Base-by-base conservation (phyloP, 2,329 filamentous ascomycete species). In the Colletotrichum camelliae region DNA sequence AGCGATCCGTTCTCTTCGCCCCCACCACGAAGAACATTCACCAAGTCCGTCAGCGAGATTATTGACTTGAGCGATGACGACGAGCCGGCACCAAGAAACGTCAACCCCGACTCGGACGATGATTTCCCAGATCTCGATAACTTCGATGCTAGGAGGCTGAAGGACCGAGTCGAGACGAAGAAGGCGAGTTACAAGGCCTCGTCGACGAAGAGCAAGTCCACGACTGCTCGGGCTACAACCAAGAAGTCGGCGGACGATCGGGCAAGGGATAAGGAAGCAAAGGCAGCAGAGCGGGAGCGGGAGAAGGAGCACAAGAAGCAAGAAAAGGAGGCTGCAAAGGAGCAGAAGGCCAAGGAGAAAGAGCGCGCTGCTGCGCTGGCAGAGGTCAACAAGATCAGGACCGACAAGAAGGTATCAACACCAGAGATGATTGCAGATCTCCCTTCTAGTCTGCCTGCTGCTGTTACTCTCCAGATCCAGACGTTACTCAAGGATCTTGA, bases 391-490 rank as follows among this genome's bases (percentile, higher is more conserved):
- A 95, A 93, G 80, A 85, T 93, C 12, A 91, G 92, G 67, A 92
- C 91, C 0, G 92, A 95, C 84, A 95, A 95, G 84, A 95, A 94
- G 79, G 86, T 92, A 1, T 94, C 94, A 0, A 91, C 92, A 0
- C 89, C 89, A 0, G 94, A 97, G 82, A 96, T 97, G 94, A 93
- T 96, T 67, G 88, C 95, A 2, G 91, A 95, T 79, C 85, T 96
- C 29, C 90, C 94, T 0, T 83, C 85, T 0, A 89, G 88, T 2
- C 84, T 96, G 2, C 84, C 89, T 27, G 82, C 87, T 0, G 85
- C 83, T 1, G 81, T 89, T 29, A 85, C 81, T 29, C 82, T 87
- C 2, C 89, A 90, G 62, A 82, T 90, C 7, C 84, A 88, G 70
- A 82, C 86, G 1, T 84, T 93, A n/a, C 85, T 94, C 1, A 81